These are phyloP conservation scores for Penicillium roqueforti DNA, from an alignment of 495 filamentous ascomycete genomes.

Conservation along the genomic window DNA sequence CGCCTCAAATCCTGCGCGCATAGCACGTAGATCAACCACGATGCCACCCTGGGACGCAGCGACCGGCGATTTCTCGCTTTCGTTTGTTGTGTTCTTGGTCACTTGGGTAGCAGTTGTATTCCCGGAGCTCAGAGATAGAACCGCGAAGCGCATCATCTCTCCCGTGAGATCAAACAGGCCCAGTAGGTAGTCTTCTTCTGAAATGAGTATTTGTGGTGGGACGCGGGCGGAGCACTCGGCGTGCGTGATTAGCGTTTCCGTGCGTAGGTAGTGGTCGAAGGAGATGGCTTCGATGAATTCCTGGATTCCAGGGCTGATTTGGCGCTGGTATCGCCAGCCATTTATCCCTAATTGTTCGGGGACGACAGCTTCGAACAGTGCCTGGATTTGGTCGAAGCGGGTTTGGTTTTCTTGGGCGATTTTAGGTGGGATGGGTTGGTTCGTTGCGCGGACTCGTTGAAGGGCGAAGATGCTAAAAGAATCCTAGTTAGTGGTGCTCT, in stretches of 20 bases:
- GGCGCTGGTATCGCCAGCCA: slow-evolving; percentile 72
- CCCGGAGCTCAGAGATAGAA: slow-evolving; percentile 54
- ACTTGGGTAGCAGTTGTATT: slow-evolving; percentile 18
- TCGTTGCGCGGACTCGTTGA: slow-evolving; percentile 69
- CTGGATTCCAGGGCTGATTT: slow-evolving; percentile 75
- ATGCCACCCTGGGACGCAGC: slow-evolving; percentile 42
- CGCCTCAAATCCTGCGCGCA: slow-evolving; percentile 70
- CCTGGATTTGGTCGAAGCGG: slow-evolving; percentile 61
- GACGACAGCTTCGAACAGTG: slow-evolving; percentile 61
- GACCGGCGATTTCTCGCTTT: slow-evolving; percentile 6
- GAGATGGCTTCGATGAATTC: slow-evolving; percentile 86
- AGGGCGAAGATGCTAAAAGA: slow-evolving; percentile 77
- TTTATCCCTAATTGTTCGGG: slow-evolving; percentile 74
- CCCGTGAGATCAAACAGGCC: slow-evolving; percentile 90
- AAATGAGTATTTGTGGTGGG: slow-evolving; percentile 54
- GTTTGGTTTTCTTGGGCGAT: slow-evolving; percentile 61
- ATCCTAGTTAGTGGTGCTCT: slow-evolving; percentile 3
- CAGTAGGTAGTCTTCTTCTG: slow-evolving; percentile 81
- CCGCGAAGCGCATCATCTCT: slow-evolving; percentile 94
- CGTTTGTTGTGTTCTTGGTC: slow-evolving; percentile 20
- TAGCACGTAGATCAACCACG: slow-evolving; percentile 66
- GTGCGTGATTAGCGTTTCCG: slow-evolving; percentile 66
- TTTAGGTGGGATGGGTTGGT: slow-evolving; percentile 56
- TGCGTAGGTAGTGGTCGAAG: slow-evolving; percentile 82
- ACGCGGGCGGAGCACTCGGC: slow-evolving; percentile 51